Conservation (phyloP, 306 rosid species). For the Cucumis hystrix region DNA sequence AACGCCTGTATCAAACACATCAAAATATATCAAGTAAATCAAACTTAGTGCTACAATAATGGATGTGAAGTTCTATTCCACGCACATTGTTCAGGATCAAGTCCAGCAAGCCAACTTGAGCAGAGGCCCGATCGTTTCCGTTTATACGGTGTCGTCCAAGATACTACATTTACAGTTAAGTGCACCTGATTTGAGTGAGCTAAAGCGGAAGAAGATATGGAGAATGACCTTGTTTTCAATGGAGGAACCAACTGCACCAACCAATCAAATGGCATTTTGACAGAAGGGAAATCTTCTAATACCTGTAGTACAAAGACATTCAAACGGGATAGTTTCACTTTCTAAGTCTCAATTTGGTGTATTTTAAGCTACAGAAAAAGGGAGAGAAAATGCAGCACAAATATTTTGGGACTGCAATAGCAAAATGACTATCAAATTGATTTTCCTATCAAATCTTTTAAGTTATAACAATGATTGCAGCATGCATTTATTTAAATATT, state of each 20-base stretch:
- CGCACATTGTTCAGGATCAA: slow-evolving; percentile 56
- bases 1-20: slow-evolving; percentile 26
- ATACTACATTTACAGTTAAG: slow-evolving; percentile 65
- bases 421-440: background rate
- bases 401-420: background rate
- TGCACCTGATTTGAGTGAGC: slow-evolving; percentile 74
- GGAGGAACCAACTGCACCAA: slow-evolving; percentile 86
- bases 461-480: background rate
- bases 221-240: slow-evolving; percentile 68
- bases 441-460: background rate
- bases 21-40: background rate
- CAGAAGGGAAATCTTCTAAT: slow-evolving; percentile 85
- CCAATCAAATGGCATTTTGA: slow-evolving; percentile 88
- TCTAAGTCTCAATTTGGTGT: background rate
- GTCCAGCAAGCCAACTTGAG: slow-evolving; percentile 73
- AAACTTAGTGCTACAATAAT: background rate
- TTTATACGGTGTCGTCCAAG: slow-evolving; percentile 80
- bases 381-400: background rate
- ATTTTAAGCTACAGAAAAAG: background rate
- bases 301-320: slow-evolving; percentile 25
- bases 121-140: slow-evolving; percentile 65
- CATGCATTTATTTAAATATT: background rate
- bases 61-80: background rate
- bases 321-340: background rate
- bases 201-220: slow-evolving; percentile 63